These are phyloP conservation scores for Penicillium daleae DNA, from an alignment of 495 filamentous ascomycete species.

Conservation along the genomic window DNA sequence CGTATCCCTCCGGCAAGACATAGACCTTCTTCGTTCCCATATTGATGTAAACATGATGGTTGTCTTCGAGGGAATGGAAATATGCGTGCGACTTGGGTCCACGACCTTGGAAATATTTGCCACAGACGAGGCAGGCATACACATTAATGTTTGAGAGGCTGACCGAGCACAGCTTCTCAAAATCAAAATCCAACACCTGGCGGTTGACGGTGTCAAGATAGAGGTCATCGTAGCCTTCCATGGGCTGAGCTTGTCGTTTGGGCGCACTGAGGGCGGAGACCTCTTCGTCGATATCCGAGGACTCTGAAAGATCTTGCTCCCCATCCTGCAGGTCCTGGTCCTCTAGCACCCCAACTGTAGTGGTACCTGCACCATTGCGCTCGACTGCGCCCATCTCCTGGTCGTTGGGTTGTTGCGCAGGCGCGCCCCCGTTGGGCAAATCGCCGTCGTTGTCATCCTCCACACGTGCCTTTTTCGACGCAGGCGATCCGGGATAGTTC, in stretches of 20 bases:
- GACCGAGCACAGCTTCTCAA: constrained; percentile 96
- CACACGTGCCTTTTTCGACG: constrained; percentile 74
- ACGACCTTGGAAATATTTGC: constrained; percentile 95
- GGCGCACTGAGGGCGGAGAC: constrained; percentile 46
- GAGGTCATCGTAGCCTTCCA: constrained; percentile 89
- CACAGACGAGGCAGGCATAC: constrained; percentile 96
- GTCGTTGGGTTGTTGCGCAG: constrained; percentile 41
- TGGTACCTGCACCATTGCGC: constrained; percentile 42
- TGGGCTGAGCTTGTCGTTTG: constrained; percentile 72
- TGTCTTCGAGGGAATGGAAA: constrained; percentile 93
- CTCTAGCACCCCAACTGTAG: constrained; percentile 44
- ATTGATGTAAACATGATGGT: constrained; percentile 97
- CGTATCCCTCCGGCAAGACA: constrained; percentile 95
- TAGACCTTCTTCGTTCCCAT: constrained; percentile 95
- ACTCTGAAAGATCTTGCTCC: constrained; percentile 32
- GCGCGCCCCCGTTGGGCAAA: constrained; percentile 44
- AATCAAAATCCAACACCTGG: constrained; percentile 86
- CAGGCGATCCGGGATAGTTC: constrained; percentile 64
- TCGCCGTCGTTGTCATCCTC: constrained; percentile 53
- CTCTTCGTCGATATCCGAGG: constrained; percentile 45
- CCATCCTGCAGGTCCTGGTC: constrained; percentile 47
- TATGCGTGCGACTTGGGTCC: constrained; percentile 95
- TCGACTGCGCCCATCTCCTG: constrained; percentile 39
- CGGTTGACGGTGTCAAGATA: constrained; percentile 98
- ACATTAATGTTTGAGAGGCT: constrained; percentile 98